A percentile compares a stretch with the other conserved stretches of the same genome.
These are phyloP conservation scores for Botrytis deweyae DNA, from an alignment of 2,329 filamentous ascomycete species.

Conservation along the genomic window DNA sequence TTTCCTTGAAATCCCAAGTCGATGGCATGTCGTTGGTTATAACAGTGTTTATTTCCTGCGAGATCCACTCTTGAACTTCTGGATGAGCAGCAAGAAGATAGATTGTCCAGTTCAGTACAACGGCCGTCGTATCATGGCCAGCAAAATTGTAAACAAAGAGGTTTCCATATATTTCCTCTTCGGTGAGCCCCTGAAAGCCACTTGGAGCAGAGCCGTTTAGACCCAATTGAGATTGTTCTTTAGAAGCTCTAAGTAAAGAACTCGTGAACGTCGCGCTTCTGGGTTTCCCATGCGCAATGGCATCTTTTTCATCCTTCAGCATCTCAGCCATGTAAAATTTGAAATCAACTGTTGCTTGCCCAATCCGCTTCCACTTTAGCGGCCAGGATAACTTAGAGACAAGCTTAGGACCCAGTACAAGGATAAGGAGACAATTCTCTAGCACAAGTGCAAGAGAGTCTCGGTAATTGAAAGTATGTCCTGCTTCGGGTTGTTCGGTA, in stretches of 20 bases:
- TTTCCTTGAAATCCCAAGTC: conserved; percentile 40
- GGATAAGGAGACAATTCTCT: conserved; percentile 3
- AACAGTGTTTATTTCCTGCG: conserved; percentile 30
- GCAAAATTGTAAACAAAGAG: conserved; percentile 39
- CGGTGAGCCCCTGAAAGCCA: conserved; percentile 35
- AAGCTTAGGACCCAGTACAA: neutral
- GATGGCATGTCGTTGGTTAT: conserved; percentile 32
- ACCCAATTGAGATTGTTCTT: neutral
- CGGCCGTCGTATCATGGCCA: conserved; percentile 39
- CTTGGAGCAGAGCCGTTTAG: neutral
- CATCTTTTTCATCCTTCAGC: conserved; percentile 1
- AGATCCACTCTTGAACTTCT: conserved; percentile 29
- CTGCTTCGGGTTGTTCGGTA: neutral
- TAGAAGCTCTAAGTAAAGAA: conserved; percentile 12
- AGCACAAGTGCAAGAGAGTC: neutral
- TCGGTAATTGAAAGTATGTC: neutral
- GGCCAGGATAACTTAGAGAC: neutral
- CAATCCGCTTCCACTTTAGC: neutral
- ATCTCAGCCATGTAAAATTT: conserved; percentile 5
- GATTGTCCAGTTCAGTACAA: conserved; percentile 34
- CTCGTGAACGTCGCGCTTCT: neutral
- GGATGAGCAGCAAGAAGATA: conserved; percentile 31
- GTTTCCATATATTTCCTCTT: conserved; percentile 39
- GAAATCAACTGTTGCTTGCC: neutral
- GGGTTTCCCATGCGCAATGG: neutral